Base-by-base conservation (phyloP, 2,329 filamentous ascomycete genomes). In the Xylogone sp. region DNA sequence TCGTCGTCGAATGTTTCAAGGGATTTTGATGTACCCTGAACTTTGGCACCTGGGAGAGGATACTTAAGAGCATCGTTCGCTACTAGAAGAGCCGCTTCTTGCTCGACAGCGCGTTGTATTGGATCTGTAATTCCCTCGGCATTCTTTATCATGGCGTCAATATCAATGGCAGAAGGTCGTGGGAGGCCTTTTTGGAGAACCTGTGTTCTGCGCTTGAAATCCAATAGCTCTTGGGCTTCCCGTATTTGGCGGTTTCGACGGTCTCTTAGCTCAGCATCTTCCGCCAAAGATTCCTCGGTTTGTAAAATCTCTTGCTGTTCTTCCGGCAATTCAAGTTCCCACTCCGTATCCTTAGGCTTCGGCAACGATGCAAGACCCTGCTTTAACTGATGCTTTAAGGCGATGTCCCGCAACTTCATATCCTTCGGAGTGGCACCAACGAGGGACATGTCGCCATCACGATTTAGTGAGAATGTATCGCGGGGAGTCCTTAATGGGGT, bases 311-410 rank as follows among this genome's bases (percentile, higher is more conserved):
- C 89, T 55, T 81, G 75, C 56, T 87, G 78, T 57, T 96, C 91
- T 42, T 95, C 90, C 0, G 93, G 93, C 29, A 96, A 73, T 66
- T 97, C 93, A 44, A 97, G 82, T 60, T 97, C 94, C 87, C 90
- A 97, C 59, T 97, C 92, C 0, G 84, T 87, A 64, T 96, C 90
- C 65, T 96, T 97, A 0, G 94, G 94, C 64, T 89, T 95, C 1
- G 94, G 94, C 16, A 99, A 77, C 20, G 89, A 84, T 3, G 90
- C 81, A n/a, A 99, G 80, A 42, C 87, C 82, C 47, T 81, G 78
- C 53, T 83, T 83, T 6, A 99, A 74, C 56, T 86, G 82, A 54
- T 82, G 79, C 43, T 85, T 85, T 58, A 85, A 69, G 5, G 85
- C 83, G 53, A 86, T 75, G 55, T 96, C 86, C 20, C 83, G 82